These are phyloP conservation scores for Gaeumannomyces sp. DNA, from an alignment of 2,329 filamentous ascomycete species.

Conservation along the genomic window DNA sequence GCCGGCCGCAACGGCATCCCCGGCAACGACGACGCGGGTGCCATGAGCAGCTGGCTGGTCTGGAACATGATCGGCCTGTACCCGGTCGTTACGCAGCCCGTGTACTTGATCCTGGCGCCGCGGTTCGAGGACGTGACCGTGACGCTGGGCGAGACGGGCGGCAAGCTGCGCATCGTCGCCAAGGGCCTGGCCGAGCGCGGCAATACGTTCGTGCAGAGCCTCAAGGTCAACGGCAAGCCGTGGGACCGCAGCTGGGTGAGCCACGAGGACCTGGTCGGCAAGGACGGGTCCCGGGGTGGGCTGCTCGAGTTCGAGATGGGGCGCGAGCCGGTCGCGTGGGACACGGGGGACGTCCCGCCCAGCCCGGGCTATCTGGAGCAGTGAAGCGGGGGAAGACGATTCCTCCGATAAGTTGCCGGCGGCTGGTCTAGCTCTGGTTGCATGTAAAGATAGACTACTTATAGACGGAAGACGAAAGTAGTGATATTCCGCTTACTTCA, in stretches of 20 bases:
- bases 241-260: conserved; percentile 62
- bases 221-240: conserved; percentile 55
- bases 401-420: too few relatives aligned
- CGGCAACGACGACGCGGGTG: conserved; percentile 65
- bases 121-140: conserved; percentile 58
- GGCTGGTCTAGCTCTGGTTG: too few relatives aligned
- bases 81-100: conserved; percentile 61
- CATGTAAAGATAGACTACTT: too few relatives aligned
- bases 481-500: too few relatives aligned
- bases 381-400: background rate
- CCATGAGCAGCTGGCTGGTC: conserved; percentile 65
- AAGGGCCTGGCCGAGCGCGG: conserved; percentile 36
- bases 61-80: conserved; percentile 66
- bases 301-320: conserved; percentile 60
- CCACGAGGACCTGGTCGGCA: conserved; percentile 59
- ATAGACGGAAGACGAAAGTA: too few relatives aligned
- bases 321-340: conserved; percentile 45
- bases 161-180: conserved; percentile 47
- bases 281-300: conserved; percentile 48
- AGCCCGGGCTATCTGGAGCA: background rate
- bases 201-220: conserved; percentile 56
- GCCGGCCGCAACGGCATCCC: conserved; percentile 52
- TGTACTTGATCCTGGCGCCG: conserved; percentile 58
- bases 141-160: conserved; percentile 45
- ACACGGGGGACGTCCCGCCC: conserved; percentile 51